These are phyloP conservation scores for Casuarina cunninghamiana DNA, from an alignment of 306 rosid genomes.

Conservation along the genomic window DNA sequence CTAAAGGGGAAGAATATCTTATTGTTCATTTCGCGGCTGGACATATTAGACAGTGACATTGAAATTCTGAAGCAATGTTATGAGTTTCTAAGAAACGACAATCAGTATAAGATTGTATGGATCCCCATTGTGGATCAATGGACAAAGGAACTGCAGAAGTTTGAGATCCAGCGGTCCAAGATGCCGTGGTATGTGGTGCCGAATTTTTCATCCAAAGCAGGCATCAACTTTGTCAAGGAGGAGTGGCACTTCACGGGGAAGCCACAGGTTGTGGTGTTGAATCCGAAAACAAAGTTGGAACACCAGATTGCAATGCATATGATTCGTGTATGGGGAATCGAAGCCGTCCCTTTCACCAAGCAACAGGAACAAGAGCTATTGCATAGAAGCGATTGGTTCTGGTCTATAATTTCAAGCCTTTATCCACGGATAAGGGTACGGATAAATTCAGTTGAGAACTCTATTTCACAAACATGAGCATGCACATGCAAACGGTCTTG, in stretches of 20 bases:
- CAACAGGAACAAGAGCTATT: not conserved
- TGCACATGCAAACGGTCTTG: too few species aligned
- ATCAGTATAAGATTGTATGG: slow-evolving; percentile 51
- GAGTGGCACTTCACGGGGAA: slow-evolving; percentile 45
- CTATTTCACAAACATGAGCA: too few species aligned
- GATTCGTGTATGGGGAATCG: slow-evolving; percentile 46
- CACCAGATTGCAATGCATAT: slow-evolving; percentile 48
- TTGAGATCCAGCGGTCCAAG: slow-evolving; percentile 32
- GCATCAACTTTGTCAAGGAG: slow-evolving; percentile 46
- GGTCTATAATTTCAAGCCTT: too few species aligned
- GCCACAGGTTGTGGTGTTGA: slow-evolving; percentile 37
- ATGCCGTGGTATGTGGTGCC: slow-evolving; percentile 51
- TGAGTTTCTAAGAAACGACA: slow-evolving; percentile 22
- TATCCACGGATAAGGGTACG: too few species aligned
- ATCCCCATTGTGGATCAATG: slow-evolving; percentile 56
- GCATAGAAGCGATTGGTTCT: too few species aligned
- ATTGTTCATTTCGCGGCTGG: not conserved
- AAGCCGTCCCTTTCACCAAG: slow-evolving; percentile 44
- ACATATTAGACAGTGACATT: too few species aligned
- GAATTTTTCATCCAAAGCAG: slow-evolving; percentile 26
- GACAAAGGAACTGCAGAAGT: slow-evolving; percentile 32
- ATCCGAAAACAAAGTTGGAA: slow-evolving; percentile 42
- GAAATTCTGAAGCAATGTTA: slow-evolving; percentile 22
- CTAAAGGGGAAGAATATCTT: not conserved
- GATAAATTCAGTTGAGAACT: not conserved